Conservation (phyloP, 495 filamentous ascomycete species). For the Penicillium antarcticum region DNA sequence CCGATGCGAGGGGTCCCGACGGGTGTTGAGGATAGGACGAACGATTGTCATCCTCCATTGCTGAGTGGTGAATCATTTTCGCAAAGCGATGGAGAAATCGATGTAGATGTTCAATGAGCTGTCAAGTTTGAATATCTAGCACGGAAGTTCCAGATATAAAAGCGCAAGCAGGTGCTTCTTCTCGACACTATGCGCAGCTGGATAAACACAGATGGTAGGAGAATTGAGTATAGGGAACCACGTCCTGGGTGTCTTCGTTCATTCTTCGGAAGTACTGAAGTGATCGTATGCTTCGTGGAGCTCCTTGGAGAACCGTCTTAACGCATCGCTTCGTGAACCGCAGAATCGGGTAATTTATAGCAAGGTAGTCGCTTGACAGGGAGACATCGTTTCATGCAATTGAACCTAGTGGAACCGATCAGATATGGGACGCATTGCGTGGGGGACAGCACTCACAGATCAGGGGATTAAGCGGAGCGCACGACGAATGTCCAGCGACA, state of each 20-base stretch:
- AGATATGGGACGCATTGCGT: neutral
- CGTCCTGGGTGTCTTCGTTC: conserved; percentile 5
- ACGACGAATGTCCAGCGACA: too few relatives aligned
- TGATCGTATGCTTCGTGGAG: conserved; percentile 4
- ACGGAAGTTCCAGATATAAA: too few relatives aligned
- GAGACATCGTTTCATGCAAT: conserved; percentile 16
- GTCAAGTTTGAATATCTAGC: too few relatives aligned
- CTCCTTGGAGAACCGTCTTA: conserved; percentile 2
- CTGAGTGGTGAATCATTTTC: conserved; percentile 29
- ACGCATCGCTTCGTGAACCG: conserved; percentile 12
- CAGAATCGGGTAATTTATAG: conserved; percentile 7
- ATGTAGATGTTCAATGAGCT: neutral
- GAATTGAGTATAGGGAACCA: conserved; percentile 3
- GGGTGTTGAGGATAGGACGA: conserved; percentile 21
- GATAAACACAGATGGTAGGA: neutral
- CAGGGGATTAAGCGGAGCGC: neutral
- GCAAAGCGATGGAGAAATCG: neutral
- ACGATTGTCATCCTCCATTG: conserved; percentile 24
- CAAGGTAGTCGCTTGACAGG: conserved; percentile 6
- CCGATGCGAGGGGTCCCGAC: conserved; percentile 14
- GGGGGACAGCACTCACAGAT: neutral
- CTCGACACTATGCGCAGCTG: conserved; percentile 1
- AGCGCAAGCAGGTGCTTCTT: neutral
- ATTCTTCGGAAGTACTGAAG: conserved; percentile 12
- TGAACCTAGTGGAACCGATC: conserved; percentile 3